These are phyloP conservation scores for Ascosphaera aggregata DNA, from an alignment of 2,329 filamentous ascomycete genomes.

Conservation along the genomic window DNA sequence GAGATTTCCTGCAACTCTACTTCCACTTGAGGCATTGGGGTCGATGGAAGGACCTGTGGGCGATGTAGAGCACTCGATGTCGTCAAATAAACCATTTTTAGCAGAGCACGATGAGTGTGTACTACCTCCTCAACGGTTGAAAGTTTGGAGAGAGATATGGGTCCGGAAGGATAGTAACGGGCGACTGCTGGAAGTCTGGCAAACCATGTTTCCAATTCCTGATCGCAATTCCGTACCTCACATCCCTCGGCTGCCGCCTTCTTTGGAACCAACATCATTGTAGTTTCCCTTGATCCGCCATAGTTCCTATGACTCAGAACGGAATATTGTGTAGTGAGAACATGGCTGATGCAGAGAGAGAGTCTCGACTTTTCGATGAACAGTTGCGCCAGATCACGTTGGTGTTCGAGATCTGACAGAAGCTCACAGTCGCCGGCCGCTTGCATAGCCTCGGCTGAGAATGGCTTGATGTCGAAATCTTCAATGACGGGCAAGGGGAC, in stretches of 20 bases:
- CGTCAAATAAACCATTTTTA: conserved; percentile 88
- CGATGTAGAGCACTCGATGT: conserved; percentile 78
- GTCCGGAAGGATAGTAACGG: conserved; percentile 37
- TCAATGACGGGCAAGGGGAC: conserved; percentile 68
- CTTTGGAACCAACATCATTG: conserved; percentile 80
- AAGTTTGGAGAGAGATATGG: conserved; percentile 34
- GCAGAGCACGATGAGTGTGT: conserved; percentile 53
- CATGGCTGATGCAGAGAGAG: conserved; percentile 70
- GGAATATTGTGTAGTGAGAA: conserved; percentile 78
- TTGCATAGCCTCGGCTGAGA: conserved; percentile 43
- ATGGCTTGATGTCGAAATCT: conserved; percentile 57
- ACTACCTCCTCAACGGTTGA: conserved; percentile 23
- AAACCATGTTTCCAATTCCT: conserved; percentile 57
- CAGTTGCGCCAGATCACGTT: conserved; percentile 60
- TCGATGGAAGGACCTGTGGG: conserved; percentile 66
- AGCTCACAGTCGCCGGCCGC: conserved; percentile 48
- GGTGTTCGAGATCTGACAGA: conserved; percentile 46
- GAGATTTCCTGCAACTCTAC: conserved; percentile 62
- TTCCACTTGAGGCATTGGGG: conserved; percentile 30
- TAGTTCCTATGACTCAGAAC: conserved; percentile 67
- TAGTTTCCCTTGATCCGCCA: conserved; percentile 44
- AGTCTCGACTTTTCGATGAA: conserved; percentile 83
- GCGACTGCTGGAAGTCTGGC: conserved; percentile 47
- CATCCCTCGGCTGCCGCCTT: conserved; percentile 63
- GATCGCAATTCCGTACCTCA: conserved; percentile 56